Base-by-base conservation (phyloP, 208 protist species). In the Wallacemonas sp. region DNA sequence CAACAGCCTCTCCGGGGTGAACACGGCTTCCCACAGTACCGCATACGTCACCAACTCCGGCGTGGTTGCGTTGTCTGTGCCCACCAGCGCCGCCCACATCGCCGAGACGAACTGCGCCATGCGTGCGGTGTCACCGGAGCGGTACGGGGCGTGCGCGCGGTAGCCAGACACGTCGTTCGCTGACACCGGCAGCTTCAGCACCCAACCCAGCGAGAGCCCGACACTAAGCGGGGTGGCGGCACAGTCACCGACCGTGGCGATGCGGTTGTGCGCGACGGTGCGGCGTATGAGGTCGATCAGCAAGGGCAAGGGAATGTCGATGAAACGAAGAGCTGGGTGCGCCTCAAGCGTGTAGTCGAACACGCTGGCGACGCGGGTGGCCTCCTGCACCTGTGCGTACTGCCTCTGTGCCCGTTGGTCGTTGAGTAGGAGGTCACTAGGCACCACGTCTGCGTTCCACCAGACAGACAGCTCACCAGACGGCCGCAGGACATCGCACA, bases 381-480 rank as follows among this genome's bases (percentile, higher is more conserved):
- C 17, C 42, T 48, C 0, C 0, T 19, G 42, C 46, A 27, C 5
- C 27, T 22, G 12, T 5, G 27, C 46, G 27, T 33, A 34, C 21
- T 0, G 27, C 27, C 46, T 5, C 21, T 19, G 30, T n/a, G 15
- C 50, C 12, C 5, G 13, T 5, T 15, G 15, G 19, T 57, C 50
- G 26, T 15, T 27, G 30, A 57, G 32, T n/a, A 57, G 42, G 53
- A 46, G 41, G 33, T 21, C 52, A 42, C 60, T 73, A 37, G 41
- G 68, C 41, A 80, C 58, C 34, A 81, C 71, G 41, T 85, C 79
- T 0, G 79, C 79, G 46, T 79, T 81, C 70, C 75, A 85, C 79
- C 79, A 85, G 42, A 85, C 67, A 36, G 55, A 46, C 39, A 81
- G 61, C 34, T 67, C 54, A 4, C 1, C 29, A 19, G 5, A 17